Evolutionary conservation across 2,329 filamentous ascomycete species (phyloP), one percentile per base, ranked within the genome.

Genomic region (Pestalotiopsis sp.): DNA sequence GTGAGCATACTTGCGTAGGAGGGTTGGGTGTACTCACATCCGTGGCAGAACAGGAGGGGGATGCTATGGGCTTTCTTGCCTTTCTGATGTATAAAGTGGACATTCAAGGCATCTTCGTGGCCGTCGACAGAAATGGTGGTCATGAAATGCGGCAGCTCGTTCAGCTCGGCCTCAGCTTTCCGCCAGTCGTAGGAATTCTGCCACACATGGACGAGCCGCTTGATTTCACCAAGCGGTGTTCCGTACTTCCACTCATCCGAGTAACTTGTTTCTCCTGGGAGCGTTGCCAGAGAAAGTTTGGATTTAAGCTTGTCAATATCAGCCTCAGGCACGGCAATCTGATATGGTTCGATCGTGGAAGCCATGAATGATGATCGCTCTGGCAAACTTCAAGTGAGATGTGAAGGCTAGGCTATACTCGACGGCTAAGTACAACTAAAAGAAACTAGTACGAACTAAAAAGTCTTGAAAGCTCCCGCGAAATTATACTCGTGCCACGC

Each of bases 81-180:
- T 45, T 73, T 74, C 56, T 78, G 74, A 71, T 81, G 78, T 23
- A 82, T 66, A 71, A 82, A 82, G 72, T 82, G 81, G 64, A 82
- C 78, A 49, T 74, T 73, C 3, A 81, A 71, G 23, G 75, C 73
- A 64, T 78, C 76, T 66, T 80, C 81, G 20, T 79, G 79, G 25
- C 78, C 79, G 7, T 79, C 76, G 66, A 77, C 79, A 66, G 79
- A 74, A 64, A 82, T 78, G 4, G 74, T 66, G 4, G 79, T 79
- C 45, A 76, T 73, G 67, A 78, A 82, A 3, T 81, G 76, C 9
- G 80, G 80, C 23, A 79, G 70, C 66, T 75, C 64, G 68, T 82
- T 82, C 66, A 82, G 71, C 63, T 77, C 73, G 14, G 73, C 69
- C 69, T 82, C 80, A 27, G 76, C 75, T 23, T 73, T 75, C 60